A percentile compares a stretch with the other conserved stretches of the same genome.
Conservation (phyloP, 768 basidiomycete species). For the Mycena vulgaris region DNA sequence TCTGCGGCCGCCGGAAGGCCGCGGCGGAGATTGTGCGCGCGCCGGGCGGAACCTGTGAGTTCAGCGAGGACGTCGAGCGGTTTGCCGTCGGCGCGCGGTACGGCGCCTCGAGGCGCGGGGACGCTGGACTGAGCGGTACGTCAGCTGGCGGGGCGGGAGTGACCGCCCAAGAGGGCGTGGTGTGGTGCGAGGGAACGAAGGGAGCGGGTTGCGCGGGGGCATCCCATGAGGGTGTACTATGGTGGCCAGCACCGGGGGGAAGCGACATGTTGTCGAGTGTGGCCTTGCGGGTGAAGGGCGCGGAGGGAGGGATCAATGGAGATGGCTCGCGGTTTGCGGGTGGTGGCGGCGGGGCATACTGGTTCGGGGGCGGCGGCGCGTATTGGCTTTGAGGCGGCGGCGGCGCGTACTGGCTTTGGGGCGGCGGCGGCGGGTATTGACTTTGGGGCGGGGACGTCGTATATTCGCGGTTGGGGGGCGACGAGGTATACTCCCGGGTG, state of each 20-base stretch:
- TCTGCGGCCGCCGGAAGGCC: constrained; percentile 74
- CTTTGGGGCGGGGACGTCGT: constrained; percentile 13
- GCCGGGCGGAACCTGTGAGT: constrained; percentile 50
- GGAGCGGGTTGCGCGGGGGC: constrained; percentile 19
- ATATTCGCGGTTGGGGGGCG: neutral
- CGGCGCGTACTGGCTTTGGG: too few species aligned
- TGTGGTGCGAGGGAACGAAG: constrained; percentile 23
- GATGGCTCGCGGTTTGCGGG: constrained; percentile 33
- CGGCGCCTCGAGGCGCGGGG: constrained; percentile 40
- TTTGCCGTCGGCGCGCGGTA: constrained; percentile 49
- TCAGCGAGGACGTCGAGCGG: constrained; percentile 53
- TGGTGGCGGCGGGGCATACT: neutral
- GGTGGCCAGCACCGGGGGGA: constrained; percentile 7
- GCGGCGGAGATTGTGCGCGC: constrained; percentile 81
- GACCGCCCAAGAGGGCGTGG: constrained; percentile 36
- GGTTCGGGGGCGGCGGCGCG: constrained; percentile 2
- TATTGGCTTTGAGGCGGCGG: neutral
- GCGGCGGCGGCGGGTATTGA: constrained; percentile 22
- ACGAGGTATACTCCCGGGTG: neutral
- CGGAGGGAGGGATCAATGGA: constrained; percentile 30
- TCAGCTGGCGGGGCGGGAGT: constrained; percentile 15
- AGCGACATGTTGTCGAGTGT: constrained; percentile 1
- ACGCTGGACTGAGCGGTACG: constrained; percentile 26
- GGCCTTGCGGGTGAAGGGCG: constrained; percentile 24
- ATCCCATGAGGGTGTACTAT: constrained; percentile 30